Base-by-base conservation (phyloP, 768 basidiomycete genomes). In the Coprinellus micaceus region DNA sequence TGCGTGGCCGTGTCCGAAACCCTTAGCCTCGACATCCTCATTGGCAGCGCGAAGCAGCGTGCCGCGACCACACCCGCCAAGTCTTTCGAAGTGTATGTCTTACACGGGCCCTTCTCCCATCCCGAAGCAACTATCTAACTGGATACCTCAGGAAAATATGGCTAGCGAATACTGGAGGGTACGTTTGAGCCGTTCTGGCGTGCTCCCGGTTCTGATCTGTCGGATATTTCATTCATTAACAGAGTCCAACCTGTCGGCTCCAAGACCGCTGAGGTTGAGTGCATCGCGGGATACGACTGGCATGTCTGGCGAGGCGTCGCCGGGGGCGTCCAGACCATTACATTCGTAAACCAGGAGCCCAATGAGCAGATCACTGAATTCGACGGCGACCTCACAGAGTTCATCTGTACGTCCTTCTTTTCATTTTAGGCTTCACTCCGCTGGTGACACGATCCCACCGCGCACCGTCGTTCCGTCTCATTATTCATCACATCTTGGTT, bases 231-330 rank as follows among this genome's bases (percentile, higher is more conserved):
- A 24, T 10, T 21, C 13, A n/a, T 26, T 17, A 6, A n/a, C 54
- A 57, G 55, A 15, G 40, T 49, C 12, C 5, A 24, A 9, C 55
- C 55, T 19, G 15, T 24, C 19, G 55, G 55, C 7, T 28, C 36
- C n/a, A 41, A 33, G 49, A 30, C 13, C 33, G 19, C 13, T 24
- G 49, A 4, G 17, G 39, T 25, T 4, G 7, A 33, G 13, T 50
- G 49, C 55, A 43, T 51, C 15, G 81, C 73, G 2, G 80, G 79
- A 33, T 70, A 81, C 64, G 74, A 74, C 1, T 85, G 83, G 83
- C 74, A 79, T 58, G 68, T 84, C 29, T 85, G 82, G 82, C 69
- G 65, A 46, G 82, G 82, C 21, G 76, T 80, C 2, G 81, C 81
- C 63, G 51, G 69, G 19, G 79, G 79, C 69, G 83, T 81, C 81